Conservation (phyloP, 2,329 filamentous ascomycete genomes). For the Pseudocercospora macadamiae region DNA sequence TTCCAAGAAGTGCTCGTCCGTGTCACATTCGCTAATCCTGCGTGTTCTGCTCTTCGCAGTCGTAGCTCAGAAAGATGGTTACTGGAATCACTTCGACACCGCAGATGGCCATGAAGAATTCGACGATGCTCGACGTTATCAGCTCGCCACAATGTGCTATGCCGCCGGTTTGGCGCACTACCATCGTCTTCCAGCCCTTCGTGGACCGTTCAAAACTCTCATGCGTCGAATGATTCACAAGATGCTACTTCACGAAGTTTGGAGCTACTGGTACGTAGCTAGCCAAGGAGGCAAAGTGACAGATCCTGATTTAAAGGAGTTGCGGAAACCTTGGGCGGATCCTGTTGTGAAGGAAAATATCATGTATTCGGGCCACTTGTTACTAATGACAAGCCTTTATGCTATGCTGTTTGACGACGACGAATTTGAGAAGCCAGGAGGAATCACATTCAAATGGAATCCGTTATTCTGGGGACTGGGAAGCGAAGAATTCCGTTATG, state of each 20-base stretch:
- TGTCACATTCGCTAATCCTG: neutral
- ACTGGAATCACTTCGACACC: slow-evolving; percentile 40
- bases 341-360: slow-evolving; percentile 47
- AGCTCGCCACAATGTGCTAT: slow-evolving; percentile 48
- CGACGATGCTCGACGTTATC: slow-evolving; percentile 43
- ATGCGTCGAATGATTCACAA: slow-evolving; percentile 44
- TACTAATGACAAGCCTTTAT: slow-evolving; percentile 46
- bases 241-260: slow-evolving; percentile 48
- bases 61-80: slow-evolving; percentile 32
- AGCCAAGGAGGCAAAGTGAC: slow-evolving; percentile 39
- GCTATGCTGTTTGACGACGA: slow-evolving; percentile 50
- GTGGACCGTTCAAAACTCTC: slow-evolving; percentile 41
- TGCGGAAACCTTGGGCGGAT: slow-evolving; percentile 48
- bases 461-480: slow-evolving; percentile 44
- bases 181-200: slow-evolving; percentile 43
- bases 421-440: slow-evolving; percentile 40
- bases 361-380: slow-evolving; percentile 48
- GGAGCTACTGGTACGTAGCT: slow-evolving; percentile 50
- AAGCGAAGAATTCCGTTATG: slow-evolving; percentile 41
- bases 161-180: slow-evolving; percentile 43
- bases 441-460: slow-evolving; percentile 44
- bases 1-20: neutral
- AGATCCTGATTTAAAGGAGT: slow-evolving; percentile 44
- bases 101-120: slow-evolving; percentile 46
- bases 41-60: slow-evolving; percentile 15